Conservation (phyloP, 805 yeast species). For the Kurtzmaniella fragi region DNA sequence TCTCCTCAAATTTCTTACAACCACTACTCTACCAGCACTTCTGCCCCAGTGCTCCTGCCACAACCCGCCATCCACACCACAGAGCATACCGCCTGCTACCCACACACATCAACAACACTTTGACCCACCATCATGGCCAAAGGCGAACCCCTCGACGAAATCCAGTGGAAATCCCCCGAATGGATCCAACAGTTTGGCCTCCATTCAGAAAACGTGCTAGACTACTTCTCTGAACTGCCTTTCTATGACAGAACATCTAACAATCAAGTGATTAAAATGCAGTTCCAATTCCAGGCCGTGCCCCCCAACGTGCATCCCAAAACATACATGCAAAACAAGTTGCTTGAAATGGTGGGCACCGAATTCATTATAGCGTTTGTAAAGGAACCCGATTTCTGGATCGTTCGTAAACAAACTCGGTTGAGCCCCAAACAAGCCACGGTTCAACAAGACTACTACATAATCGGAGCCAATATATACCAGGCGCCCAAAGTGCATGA, state of each 20-base stretch:
- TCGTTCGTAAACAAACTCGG: slow-evolving; percentile 77
- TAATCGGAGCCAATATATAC: slow-evolving; percentile 87
- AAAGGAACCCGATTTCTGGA: slow-evolving; percentile 91
- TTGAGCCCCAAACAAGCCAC: slow-evolving; percentile 44
- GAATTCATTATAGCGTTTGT: slow-evolving; percentile 75
- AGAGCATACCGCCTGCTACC: no score
- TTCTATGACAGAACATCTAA: slow-evolving; percentile 92
- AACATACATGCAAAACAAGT: slow-evolving; percentile 46
- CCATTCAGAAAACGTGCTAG: slow-evolving; percentile 84
- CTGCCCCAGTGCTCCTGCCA: no score
- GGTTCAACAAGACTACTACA: slow-evolving; percentile 72
- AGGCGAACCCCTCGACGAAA: slow-evolving; percentile 61
- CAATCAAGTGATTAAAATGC: slow-evolving; percentile 95
- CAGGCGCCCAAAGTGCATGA: slow-evolving; percentile 80
- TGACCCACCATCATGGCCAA: no score
- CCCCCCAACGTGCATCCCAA: slow-evolving; percentile 30
- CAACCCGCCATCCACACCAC: no score
- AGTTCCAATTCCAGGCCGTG: slow-evolving; percentile 69
- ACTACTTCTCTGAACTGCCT: slow-evolving; percentile 90
- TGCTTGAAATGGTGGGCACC: slow-evolving; percentile 74
- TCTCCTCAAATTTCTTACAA: no score
- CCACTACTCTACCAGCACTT: no score
- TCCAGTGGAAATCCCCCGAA: slow-evolving; percentile 97
- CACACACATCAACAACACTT: no score
- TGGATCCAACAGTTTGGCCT: slow-evolving; percentile 91